Evolutionary conservation across 2,329 filamentous ascomycete genomes (phyloP), one percentile per base, ranked within the genome.

Genomic region (Thelonectria blattea): DNA sequence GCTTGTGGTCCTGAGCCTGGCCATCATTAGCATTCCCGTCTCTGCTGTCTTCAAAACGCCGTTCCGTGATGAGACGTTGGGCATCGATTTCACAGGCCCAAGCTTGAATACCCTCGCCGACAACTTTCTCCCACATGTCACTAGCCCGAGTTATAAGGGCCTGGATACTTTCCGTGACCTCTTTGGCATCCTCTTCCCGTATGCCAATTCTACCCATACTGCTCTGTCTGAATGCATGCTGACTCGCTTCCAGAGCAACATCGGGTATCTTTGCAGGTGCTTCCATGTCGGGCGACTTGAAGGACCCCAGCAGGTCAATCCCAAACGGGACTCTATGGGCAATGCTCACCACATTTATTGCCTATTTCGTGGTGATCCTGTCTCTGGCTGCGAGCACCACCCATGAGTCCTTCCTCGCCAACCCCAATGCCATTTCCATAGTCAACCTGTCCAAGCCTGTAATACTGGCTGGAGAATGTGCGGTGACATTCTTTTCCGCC

Each of bases 221-320:
- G 10, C 11, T 15, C 10, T 42, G 9, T 20, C 18, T 10, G 14
- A 10, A 37, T 79, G 5, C n/a, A 24, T 47, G 37, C 52, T 64
- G 15, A 62, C 63, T 43, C 12, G 6, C 9, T 10, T 49, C 10
- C 14, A 78, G 76, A 39, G 81, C 82, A 20, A 85, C 83, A 1
- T 84, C 79, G 3, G 83, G 84, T 22, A 87, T 85, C 63, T 85
- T 86, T 73, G 83, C 87, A 60, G 93, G 93, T 17, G 92, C 92
- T 7, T 94, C 91, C 67, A 96, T 96, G 92, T 96, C 92, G 8
- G 92, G 92, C 17, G 92, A 96, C 72, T 76, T 96, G 51, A 90
- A 85, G 63, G 89, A 92, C 64, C 92, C 92, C 0, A 94, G 91
- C 80, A 91, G 88, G 73, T 86, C 91, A 1, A 96, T 96, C 54